A percentile compares a stretch with the other conserved stretches of the same genome.
phyloP scores from a whole-genome alignment of 2,329 filamentous ascomycete species.

The Beauveria medogensis region DNA sequence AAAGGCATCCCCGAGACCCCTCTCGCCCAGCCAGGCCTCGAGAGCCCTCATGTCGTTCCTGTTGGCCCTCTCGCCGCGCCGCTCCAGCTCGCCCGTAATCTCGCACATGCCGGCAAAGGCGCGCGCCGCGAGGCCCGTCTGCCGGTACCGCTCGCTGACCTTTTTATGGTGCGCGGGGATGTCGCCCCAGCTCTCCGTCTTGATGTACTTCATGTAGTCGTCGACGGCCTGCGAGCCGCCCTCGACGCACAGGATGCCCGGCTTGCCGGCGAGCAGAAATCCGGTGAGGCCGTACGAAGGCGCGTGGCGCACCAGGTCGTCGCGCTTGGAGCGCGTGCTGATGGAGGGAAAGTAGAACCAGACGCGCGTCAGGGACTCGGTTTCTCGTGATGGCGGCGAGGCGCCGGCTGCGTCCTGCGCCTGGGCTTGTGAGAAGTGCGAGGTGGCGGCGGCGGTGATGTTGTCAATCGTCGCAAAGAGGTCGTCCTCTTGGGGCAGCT shows the following conservation, averaged over 20 bases:
- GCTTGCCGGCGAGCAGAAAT: conserved; percentile 53
- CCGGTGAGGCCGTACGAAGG: conserved; percentile 46
- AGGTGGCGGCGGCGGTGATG: conserved; percentile 28
- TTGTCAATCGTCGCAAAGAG: conserved; percentile 37
- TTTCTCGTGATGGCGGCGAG: not conserved
- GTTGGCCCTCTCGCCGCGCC: conserved; percentile 40
- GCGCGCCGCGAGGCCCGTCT: conserved; percentile 26
- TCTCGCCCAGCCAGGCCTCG: conserved; percentile 39
- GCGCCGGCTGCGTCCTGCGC: not conserved
- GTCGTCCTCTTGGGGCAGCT: conserved; percentile 34
- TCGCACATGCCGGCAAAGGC: conserved; percentile 49
- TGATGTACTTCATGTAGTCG: conserved; percentile 55
- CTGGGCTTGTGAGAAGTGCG: conserved; percentile 20
- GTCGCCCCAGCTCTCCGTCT: conserved; percentile 55
- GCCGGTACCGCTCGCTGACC: conserved; percentile 47
- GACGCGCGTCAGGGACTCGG: conserved; percentile 36
- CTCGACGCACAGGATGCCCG: conserved; percentile 45
- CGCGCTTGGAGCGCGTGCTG: conserved; percentile 48
- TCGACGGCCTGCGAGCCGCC: conserved; percentile 40
- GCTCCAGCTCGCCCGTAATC: conserved; percentile 43
- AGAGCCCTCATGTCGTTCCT: conserved; percentile 45
- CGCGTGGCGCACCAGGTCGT: conserved; percentile 47
- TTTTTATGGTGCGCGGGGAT: conserved; percentile 56
- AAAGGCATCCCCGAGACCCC: conserved; percentile 36
- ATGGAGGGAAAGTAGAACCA: conserved; percentile 60